phyloP scores from a whole-genome alignment of 495 filamentous ascomycete species.

The Aspergillus cristatus region DNA sequence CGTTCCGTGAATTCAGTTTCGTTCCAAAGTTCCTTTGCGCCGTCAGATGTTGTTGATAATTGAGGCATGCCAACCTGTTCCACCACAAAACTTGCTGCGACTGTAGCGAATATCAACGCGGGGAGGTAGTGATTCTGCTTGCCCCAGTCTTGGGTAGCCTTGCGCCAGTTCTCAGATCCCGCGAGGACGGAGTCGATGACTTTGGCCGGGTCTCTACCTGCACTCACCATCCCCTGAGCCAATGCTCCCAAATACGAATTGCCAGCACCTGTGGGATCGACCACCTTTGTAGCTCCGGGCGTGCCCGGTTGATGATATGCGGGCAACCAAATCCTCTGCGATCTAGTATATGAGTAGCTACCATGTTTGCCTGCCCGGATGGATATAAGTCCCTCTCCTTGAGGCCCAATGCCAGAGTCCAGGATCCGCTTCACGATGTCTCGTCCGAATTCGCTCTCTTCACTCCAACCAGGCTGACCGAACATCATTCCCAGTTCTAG shows the following conservation, averaged over 20 bases:
- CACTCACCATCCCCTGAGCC: constrained; percentile 60
- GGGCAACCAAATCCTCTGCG: constrained; percentile 38
- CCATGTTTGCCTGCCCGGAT: constrained; percentile 50
- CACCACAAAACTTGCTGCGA: constrained; percentile 87
- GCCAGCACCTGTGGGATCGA: constrained; percentile 93
- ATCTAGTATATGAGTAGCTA: constrained; percentile 40
- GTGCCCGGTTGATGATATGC: constrained; percentile 43
- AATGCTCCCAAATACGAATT: constrained; percentile 86
- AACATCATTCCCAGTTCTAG: constrained; percentile 76
- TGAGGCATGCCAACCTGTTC: constrained; percentile 83
- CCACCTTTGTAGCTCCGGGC: constrained; percentile 41
- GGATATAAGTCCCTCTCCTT: constrained; percentile 38
- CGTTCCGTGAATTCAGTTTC: constrained; percentile 46
- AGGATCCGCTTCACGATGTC: constrained; percentile 50
- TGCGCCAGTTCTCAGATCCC: constrained; percentile 22
- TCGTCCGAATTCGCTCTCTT: constrained; percentile 35
- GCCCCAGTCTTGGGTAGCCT: constrained; percentile 17
- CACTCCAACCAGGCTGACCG: constrained; percentile 46
- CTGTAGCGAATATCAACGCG: constrained; percentile 68
- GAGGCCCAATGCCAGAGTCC: constrained; percentile 36
- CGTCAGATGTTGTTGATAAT: constrained; percentile 40
- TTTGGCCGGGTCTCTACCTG: constrained; percentile 31
- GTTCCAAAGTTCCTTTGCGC: constrained; percentile 67
- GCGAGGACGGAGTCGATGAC: constrained; percentile 27
- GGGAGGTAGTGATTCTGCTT: constrained; percentile 44